Conservation (phyloP, 306 rosid genomes). For the Malus sieversii region DNA sequence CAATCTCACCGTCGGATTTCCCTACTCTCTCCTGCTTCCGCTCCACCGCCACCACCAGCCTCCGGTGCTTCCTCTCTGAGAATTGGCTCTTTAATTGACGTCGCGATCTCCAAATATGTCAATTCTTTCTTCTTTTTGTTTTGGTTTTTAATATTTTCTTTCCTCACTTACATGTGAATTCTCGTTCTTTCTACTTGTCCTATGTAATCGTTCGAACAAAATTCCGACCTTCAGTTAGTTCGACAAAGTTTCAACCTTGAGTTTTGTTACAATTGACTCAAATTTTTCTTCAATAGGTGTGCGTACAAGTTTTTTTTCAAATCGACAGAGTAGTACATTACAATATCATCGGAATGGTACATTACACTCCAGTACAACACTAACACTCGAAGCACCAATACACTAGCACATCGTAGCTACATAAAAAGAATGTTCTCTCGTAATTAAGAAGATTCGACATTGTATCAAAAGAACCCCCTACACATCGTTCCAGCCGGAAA, state of each 20-base stretch:
- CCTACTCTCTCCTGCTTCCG: too few relatives aligned
- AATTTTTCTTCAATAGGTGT: too few relatives aligned
- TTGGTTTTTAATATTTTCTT: neutral
- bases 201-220: too few relatives aligned
- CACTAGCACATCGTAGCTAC: slow-evolving; percentile 8
- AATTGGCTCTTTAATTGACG: neutral
- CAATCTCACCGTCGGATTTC: too few relatives aligned
- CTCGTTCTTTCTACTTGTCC: neutral
- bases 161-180: neutral
- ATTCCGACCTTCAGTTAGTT: too few relatives aligned
- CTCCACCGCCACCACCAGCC: too few relatives aligned
- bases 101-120: neutral
- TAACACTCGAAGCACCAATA: neutral
- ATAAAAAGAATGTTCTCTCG: slow-evolving; percentile 21
- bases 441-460: slow-evolving; percentile 30
- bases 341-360: neutral
- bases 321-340: too few relatives aligned
- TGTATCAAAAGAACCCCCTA: neutral
- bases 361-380: neutral
- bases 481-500: neutral
- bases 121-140: too few relatives aligned
- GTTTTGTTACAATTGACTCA: too few relatives aligned
- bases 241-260: too few relatives aligned
- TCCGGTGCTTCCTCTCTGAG: neutral
- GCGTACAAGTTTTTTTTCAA: too few relatives aligned